Base-by-base conservation (phyloP, 257 asterid genomes). In the Capsicum chinense region DNA sequence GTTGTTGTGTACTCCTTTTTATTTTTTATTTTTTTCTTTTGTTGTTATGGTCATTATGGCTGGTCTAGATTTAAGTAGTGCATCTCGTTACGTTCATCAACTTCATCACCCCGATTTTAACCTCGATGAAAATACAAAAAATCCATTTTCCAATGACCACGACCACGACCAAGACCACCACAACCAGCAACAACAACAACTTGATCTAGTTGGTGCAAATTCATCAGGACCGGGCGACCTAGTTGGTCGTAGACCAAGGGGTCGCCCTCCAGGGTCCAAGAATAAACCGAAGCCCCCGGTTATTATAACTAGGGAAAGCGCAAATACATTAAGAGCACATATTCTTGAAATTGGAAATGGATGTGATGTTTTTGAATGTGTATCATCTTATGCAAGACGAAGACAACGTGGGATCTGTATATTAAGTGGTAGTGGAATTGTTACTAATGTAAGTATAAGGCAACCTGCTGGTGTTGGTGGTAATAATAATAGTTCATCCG, bases 21-120 rank as follows among this genome's bases (percentile, higher is more conserved):
- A 39, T 2, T 82, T 74, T 81, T 83, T 84, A 79, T 74, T 83
- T 83, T 84, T 81, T 74, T 83, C 70, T 86, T 58, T 21, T 56
- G 39, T 70, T 85, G 71, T 57, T 64, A 48, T 79, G 59, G 33
- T 83, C 87, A 86, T 76, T 83, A 94, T 94, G 98, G 94, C 95
- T 68, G 97, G 95, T 83, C 86, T 94, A 90, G 97, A 93, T 93
- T 89, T 94, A 86, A 90, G 94, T 71, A 88, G 93, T 5, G 90
- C 95, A 83, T 88, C 96, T 68, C 93, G 91, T 85, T 92, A 86
- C 84, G 88, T 87, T 15, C 92, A 91, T 68, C 95, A 91, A 64
- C 94, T 91, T 39, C 91, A 90, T 84, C 89, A 69, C 76, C 88
- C 90, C 0, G 93, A 93, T 83, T 90, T 90, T 80, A 92, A 92